Conservation (phyloP, 768 basidiomycete genomes). For the Termitomyces sp. region DNA sequence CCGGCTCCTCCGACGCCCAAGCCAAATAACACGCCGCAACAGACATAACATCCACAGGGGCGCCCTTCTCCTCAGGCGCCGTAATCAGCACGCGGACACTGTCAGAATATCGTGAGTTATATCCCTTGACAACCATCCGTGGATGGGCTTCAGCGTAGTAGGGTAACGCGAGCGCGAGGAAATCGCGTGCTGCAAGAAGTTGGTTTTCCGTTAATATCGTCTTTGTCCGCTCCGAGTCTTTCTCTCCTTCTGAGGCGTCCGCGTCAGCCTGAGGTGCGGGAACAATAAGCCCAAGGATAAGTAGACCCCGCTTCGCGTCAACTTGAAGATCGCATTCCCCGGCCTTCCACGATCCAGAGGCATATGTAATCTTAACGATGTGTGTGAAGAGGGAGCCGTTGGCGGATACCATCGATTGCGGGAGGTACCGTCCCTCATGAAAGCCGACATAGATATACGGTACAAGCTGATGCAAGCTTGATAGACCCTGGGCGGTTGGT, state of each 20-base stretch:
- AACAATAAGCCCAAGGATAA: slow-evolving; percentile 12
- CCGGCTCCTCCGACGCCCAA: slow-evolving; percentile 19
- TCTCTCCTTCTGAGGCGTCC: neutral
- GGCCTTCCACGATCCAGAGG: neutral
- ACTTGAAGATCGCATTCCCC: slow-evolving; percentile 10
- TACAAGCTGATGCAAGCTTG: slow-evolving; percentile 18
- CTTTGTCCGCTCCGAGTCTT: slow-evolving; percentile 6
- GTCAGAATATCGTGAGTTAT: slow-evolving; percentile 2
- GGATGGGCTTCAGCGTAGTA: slow-evolving; percentile 20
- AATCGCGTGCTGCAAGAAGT: slow-evolving; percentile 38
- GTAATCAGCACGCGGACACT: slow-evolving; percentile 18
- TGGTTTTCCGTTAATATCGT: slow-evolving; percentile 27
- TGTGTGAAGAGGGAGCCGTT: slow-evolving; percentile 22
- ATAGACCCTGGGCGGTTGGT: slow-evolving; percentile 6
- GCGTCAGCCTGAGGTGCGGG: too few relatives aligned
- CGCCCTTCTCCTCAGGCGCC: slow-evolving; percentile 14
- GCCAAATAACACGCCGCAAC: slow-evolving; percentile 21
- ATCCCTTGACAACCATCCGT: neutral
- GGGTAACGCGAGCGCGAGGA: slow-evolving; percentile 37
- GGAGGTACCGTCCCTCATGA: slow-evolving; percentile 10
- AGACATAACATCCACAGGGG: slow-evolving; percentile 22
- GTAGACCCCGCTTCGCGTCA: slow-evolving; percentile 13
- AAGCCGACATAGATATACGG: slow-evolving; percentile 21
- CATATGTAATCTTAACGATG: slow-evolving; percentile 19
- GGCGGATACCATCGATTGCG: slow-evolving; percentile 11